These are phyloP conservation scores for Polyporus tsugae DNA, from an alignment of 1,284 basidiomycete species.

Conservation along the genomic window DNA sequence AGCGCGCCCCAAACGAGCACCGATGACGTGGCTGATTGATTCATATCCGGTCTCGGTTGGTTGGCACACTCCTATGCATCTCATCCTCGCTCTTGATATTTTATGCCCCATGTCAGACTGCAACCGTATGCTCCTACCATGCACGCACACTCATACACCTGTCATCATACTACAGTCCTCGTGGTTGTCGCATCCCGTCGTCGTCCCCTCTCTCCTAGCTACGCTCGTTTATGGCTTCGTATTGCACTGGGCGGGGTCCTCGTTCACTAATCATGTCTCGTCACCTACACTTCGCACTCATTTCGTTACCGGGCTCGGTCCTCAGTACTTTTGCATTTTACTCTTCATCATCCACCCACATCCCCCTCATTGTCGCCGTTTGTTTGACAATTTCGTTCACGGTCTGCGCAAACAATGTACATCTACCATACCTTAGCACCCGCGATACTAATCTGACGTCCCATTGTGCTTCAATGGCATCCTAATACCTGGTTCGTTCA, in stretches of 20 bases:
- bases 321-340: constrained; percentile 32
- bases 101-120: constrained; percentile 39
- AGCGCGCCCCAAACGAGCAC: constrained; percentile 29
- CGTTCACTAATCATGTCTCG: constrained; percentile 33
- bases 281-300: constrained; percentile 28
- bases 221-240: constrained; percentile 28
- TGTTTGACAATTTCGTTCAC: constrained; percentile 30
- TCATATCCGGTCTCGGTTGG: constrained; percentile 15
- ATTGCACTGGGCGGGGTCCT: constrained; percentile 30
- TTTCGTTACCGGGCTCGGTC: constrained; percentile 32
- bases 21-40: constrained; percentile 27
- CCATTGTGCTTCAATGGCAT: constrained; percentile 34
- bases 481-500: constrained; percentile 33
- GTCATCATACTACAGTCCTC: constrained; percentile 35
- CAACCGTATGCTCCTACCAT: constrained; percentile 33
- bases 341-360: constrained; percentile 26
- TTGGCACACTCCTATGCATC: constrained; percentile 33
- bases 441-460: constrained; percentile 37
- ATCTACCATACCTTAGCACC: constrained; percentile 39
- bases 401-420: constrained; percentile 35
- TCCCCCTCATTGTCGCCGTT: constrained; percentile 28
- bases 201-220: constrained; percentile 32
- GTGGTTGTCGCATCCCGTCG: constrained; percentile 32
- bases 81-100: constrained; percentile 31
- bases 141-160: constrained; percentile 31